These are phyloP conservation scores for Isoetes taiwanensis DNA, from an alignment of 75 land plant genomes.

Conservation along the genomic window DNA sequence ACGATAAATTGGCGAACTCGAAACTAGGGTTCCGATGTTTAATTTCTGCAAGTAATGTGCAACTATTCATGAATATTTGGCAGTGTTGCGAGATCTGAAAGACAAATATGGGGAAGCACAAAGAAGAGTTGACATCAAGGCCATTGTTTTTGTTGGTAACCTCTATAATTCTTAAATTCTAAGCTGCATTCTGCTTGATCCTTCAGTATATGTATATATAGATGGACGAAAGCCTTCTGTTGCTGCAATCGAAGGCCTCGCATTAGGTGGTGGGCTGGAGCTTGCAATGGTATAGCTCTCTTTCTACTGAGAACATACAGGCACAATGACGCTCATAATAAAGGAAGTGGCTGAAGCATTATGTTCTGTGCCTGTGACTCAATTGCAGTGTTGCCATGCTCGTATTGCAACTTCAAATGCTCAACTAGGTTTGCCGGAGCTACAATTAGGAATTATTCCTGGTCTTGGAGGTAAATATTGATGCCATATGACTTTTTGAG, in stretches of 20 bases:
- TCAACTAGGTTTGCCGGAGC: slow-evolving; percentile 90
- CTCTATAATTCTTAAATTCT: slow-evolving; percentile 3
- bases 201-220: slow-evolving; percentile 13
- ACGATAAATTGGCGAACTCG: too few species aligned
- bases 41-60: too few species aligned
- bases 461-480: slow-evolving; percentile 77
- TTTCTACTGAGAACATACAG: too few species aligned
- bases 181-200: too few species aligned
- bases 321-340: too few species aligned
- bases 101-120: slow-evolving; percentile 63
- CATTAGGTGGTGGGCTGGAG: slow-evolving; percentile 38
- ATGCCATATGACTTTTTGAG: background rate
- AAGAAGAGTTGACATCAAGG: slow-evolving; percentile 70
- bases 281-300: slow-evolving; percentile 55
- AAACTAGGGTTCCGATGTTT: too few species aligned
- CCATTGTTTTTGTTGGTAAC: slow-evolving; percentile 82
- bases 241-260: slow-evolving; percentile 35
- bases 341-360: background rate
- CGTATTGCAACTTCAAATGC: slow-evolving; percentile 71
- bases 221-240: slow-evolving; percentile 46
- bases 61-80: too few species aligned
- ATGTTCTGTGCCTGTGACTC: background rate
- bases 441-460: slow-evolving; percentile 87
- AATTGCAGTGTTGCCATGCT: slow-evolving; percentile 77
- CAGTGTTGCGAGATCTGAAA: slow-evolving; percentile 63